A percentile compares a stretch with the other conserved stretches of the same genome.
phyloP scores from a whole-genome alignment of 2,329 filamentous ascomycete genomes.

The Botrytis hyacinthi region DNA sequence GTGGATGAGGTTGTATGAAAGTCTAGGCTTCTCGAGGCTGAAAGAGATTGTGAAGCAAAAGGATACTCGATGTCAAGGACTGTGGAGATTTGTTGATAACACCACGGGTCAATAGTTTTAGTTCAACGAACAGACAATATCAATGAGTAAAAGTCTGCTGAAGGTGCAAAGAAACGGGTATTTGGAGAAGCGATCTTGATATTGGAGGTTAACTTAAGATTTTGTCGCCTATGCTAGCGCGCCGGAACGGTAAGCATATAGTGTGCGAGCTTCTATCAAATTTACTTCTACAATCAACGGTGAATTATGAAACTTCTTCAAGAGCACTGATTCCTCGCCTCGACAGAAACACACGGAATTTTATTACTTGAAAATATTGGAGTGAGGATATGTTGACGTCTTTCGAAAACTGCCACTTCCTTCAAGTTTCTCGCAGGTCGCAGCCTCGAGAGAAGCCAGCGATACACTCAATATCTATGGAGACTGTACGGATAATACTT shows the following conservation, averaged over 20 bases:
- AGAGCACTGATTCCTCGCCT: too few relatives aligned
- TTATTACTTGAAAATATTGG: not conserved
- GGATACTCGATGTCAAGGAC: not conserved
- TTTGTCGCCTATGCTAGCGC: not conserved
- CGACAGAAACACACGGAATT: not conserved
- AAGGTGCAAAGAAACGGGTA: not conserved
- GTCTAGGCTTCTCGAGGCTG: not conserved
- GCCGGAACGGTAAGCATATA: not conserved
- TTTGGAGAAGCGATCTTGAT: not conserved
- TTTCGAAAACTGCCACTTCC: not conserved
- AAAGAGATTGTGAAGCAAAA: not conserved
- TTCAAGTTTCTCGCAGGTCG: not conserved
- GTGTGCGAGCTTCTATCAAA: not conserved
- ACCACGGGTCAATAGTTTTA: not conserved
- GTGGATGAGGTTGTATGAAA: not conserved
- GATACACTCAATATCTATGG: not conserved
- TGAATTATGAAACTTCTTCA: not conserved
- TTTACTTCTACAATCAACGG: not conserved
- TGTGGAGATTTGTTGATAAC: not conserved
- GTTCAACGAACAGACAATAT: not conserved
- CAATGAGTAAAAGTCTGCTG: not conserved
- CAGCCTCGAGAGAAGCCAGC: not conserved
- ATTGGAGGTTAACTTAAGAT: not conserved
- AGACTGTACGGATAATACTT: not conserved
- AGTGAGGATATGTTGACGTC: not conserved